phyloP scores from a whole-genome alignment of 768 basidiomycete genomes.

The Serendipita indica region DNA sequence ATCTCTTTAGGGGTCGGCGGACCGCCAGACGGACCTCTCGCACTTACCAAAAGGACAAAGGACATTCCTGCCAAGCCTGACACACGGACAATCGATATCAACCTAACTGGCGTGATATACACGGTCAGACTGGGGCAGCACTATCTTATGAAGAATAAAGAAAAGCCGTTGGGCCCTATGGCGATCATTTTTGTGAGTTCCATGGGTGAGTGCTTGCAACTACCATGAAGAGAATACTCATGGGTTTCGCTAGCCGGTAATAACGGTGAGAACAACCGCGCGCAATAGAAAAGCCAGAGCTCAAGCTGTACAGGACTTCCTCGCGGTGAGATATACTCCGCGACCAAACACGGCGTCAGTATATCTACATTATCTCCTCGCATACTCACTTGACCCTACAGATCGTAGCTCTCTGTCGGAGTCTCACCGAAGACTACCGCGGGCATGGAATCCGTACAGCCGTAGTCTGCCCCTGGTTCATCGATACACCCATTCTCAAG shows the following conservation, averaged over 20 bases:
- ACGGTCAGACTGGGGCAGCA: slow-evolving; percentile 37
- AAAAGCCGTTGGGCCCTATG: slow-evolving; percentile 29
- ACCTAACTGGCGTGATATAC: slow-evolving; percentile 34
- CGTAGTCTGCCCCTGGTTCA: slow-evolving; percentile 38
- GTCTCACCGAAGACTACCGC: slow-evolving; percentile 27
- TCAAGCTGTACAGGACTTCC: slow-evolving; percentile 36
- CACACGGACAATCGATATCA: slow-evolving; percentile 34
- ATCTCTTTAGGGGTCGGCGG: background rate
- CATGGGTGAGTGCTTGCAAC: slow-evolving; percentile 27
- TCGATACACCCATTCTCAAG: slow-evolving; percentile 36
- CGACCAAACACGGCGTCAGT: slow-evolving; percentile 37
- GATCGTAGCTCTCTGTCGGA: slow-evolving; percentile 35
- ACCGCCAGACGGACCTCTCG: background rate
- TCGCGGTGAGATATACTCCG: slow-evolving; percentile 31
- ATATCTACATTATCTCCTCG: background rate
- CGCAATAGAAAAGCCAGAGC: background rate
- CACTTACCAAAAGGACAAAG: background rate
- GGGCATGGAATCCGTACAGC: slow-evolving; percentile 30
- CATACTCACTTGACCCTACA: background rate
- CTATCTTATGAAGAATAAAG: slow-evolving; percentile 31
- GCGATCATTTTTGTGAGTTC: slow-evolving; percentile 40
- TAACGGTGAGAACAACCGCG: background rate
- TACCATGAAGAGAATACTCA: background rate
- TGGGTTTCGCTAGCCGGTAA: background rate
- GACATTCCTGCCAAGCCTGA: slow-evolving; percentile 33